Evolutionary conservation across 2,329 filamentous ascomycete species (phyloP).

Genomic region (Cephalotrichum gorgonifer): DNA sequence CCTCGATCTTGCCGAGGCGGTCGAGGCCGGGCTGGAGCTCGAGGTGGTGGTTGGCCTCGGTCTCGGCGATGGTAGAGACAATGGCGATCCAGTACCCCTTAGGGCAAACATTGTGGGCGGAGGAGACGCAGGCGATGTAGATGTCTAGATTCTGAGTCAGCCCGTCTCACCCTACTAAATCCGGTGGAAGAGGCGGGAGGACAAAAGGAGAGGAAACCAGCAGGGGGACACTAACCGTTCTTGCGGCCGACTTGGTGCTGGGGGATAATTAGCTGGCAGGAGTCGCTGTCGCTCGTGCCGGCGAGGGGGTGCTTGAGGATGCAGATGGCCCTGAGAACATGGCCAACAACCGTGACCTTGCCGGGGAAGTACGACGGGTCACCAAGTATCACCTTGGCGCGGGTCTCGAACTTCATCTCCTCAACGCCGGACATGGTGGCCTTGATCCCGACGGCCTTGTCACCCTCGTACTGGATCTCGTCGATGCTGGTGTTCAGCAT

Average conservation of each 20-base stretch:
- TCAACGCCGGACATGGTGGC: slow-evolving; percentile 89
- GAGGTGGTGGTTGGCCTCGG: slow-evolving; percentile 82
- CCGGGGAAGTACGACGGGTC: slow-evolving; percentile 93
- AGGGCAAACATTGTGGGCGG: slow-evolving; percentile 94
- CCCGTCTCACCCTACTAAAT: background rate
- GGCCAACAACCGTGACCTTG: slow-evolving; percentile 79
- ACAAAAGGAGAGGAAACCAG: background rate
- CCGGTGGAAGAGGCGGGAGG: background rate
- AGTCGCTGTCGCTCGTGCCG: slow-evolving; percentile 82
- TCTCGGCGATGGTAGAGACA: slow-evolving; percentile 93
- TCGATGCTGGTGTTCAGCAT: slow-evolving; percentile 97
- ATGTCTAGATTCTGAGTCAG: slow-evolving; percentile 52
- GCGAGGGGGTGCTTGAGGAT: slow-evolving; percentile 91
- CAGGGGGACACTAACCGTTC: slow-evolving; percentile 58
- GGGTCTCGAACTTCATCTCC: slow-evolving; percentile 92
- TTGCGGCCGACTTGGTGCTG: slow-evolving; percentile 95
- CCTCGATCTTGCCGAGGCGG: slow-evolving; percentile 84
- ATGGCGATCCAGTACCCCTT: slow-evolving; percentile 99
- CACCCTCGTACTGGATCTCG: slow-evolving; percentile 74
- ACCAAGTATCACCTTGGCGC: slow-evolving; percentile 89
- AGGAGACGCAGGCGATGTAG: slow-evolving; percentile 92
- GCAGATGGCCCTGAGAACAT: slow-evolving; percentile 93
- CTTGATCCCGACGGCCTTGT: slow-evolving; percentile 90
- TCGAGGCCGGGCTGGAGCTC: slow-evolving; percentile 90
- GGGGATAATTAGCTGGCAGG: slow-evolving; percentile 90